Evolutionary conservation across 805 yeast genomes (phyloP), one percentile per base, ranked within the genome.

Genomic region (Suhomyces pyralidae): DNA sequence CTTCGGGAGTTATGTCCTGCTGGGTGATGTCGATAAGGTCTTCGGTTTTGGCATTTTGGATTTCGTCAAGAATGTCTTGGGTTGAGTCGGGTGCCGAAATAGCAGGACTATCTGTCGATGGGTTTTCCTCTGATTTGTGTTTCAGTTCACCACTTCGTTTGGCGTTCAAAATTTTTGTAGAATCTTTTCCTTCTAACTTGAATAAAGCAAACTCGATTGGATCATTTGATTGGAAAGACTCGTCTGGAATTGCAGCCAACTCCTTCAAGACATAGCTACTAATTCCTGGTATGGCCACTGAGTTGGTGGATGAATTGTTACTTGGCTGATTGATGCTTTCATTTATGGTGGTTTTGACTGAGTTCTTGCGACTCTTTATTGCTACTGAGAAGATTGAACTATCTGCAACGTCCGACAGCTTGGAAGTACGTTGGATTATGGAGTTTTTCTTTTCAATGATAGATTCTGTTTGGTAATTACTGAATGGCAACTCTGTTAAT

Each of bases 231-330:
- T 73, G 76, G 42, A 80, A 72, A 0, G 84, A 77, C 46, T 86
- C 91, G 65, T 93, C 97, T 0, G 97, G 93, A 48, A 92, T 83
- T 5, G 88, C 87, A 1, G 96, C 96, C 46, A 91, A 77, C 61
- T 85, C 90, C 42, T 73, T 71, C 46, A 76, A 63, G 5, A 72
- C 74, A 55, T 62, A 66, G 51, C 62, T 71, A 58, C 76, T 73
- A 17, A 76, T 74, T 1, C 79, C 80, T 1, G 86, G 87, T 45
- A 88, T 83, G 1, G 84, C 86, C 3, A 78, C 80, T 3, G 59
- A 50, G 48, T 59, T 56, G 14, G 56, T 55, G 3, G 56, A 56
- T 2, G 57, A 51, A 25, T 45, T 50, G 10, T 51, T 55, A 46
- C 57, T 54, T 34, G 53, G 28, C 10, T 49, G 46, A 43, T 56